Conservation (phyloP, 2,329 filamentous ascomycete species). For the Teratosphaeria zuluensis region DNA sequence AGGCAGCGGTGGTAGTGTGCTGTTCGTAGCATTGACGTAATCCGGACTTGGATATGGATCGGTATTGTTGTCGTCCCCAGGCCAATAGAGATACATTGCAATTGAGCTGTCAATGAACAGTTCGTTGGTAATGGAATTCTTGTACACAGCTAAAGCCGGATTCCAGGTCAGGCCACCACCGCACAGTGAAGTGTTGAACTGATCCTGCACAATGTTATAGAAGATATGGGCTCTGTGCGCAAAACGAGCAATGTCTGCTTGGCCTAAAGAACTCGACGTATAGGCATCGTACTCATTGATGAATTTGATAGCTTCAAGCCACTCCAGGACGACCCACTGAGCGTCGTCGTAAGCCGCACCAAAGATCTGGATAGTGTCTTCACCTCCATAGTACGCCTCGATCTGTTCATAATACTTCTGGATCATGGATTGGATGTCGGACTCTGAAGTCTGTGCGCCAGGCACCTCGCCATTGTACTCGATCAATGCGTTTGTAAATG, state of each 20-base stretch:
- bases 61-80: slow-evolving; percentile 60
- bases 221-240: slow-evolving; percentile 78
- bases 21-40: slow-evolving; percentile 24
- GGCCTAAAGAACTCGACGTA: slow-evolving; percentile 56
- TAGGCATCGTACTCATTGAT: slow-evolving; percentile 20
- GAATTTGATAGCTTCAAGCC: slow-evolving; percentile 25
- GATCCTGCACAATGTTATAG: slow-evolving; percentile 68
- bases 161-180: slow-evolving; percentile 89
- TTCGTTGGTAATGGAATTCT: slow-evolving; percentile 95
- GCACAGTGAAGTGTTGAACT: slow-evolving; percentile 77
- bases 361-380: slow-evolving; percentile 23
- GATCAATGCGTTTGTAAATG: slow-evolving; percentile 10
- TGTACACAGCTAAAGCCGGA: slow-evolving; percentile 70
- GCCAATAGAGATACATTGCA: slow-evolving; percentile 84
- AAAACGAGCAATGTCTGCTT: slow-evolving; percentile 64
- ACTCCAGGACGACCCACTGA: slow-evolving; percentile 27
- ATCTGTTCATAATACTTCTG: slow-evolving; percentile 19
- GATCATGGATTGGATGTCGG: slow-evolving; percentile 11
- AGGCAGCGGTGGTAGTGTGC: slow-evolving; percentile 37
- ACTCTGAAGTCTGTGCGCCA: slow-evolving; percentile 2
- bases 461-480: slow-evolving; percentile 8
- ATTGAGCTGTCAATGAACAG: slow-evolving; percentile 79
- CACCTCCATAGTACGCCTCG: slow-evolving; percentile 17
- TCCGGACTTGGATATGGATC: slow-evolving; percentile 24
- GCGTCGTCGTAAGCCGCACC: slow-evolving; percentile 25